Percentiles rank a stretch among this genome's conserved stretches.
Conservation (phyloP, 2,329 filamentous ascomycete genomes). For the Aspergillus pseudotamarii region DNA sequence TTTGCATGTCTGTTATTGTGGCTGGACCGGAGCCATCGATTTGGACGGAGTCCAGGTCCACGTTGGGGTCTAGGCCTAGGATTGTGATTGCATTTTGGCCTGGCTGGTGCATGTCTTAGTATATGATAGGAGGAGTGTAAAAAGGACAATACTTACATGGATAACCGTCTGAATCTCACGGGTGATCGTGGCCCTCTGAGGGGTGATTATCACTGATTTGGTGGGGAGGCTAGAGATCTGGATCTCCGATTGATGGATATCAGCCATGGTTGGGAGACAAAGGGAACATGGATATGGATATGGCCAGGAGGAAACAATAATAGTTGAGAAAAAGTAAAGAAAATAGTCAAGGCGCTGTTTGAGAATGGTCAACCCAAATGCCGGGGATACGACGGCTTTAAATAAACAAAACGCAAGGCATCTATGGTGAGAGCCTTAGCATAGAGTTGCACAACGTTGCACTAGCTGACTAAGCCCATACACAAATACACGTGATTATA, state of each 20-base stretch:
- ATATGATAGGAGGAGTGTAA: background rate
- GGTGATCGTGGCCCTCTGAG: slow-evolving; percentile 61
- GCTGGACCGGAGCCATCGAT: slow-evolving; percentile 61
- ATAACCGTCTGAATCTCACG: slow-evolving; percentile 61
- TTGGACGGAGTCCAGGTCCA: slow-evolving; percentile 61
- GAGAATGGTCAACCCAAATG: background rate
- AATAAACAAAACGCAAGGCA: background rate
- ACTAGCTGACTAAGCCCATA: background rate
- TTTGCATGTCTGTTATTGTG: slow-evolving; percentile 64
- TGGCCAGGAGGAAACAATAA: background rate
- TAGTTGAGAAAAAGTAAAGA: background rate
- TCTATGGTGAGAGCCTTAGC: background rate
- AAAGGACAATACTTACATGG: slow-evolving; percentile 35
- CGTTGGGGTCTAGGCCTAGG: slow-evolving; percentile 56
- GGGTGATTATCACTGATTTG: slow-evolving; percentile 66
- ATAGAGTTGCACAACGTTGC: background rate
- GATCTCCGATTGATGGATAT: slow-evolving; percentile 33
- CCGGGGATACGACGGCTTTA: background rate
- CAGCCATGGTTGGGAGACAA: slow-evolving; percentile 7
- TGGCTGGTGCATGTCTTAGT: slow-evolving; percentile 35
- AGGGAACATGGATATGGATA: background rate
- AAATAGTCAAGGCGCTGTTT: accelerated
- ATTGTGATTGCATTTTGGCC: slow-evolving; percentile 62
- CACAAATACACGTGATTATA: background rate
- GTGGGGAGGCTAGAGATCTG: slow-evolving; percentile 61